These are phyloP conservation scores for Thalia dealbata DNA, from an alignment of 176 grass and related monocot species.

Conservation along the genomic window DNA sequence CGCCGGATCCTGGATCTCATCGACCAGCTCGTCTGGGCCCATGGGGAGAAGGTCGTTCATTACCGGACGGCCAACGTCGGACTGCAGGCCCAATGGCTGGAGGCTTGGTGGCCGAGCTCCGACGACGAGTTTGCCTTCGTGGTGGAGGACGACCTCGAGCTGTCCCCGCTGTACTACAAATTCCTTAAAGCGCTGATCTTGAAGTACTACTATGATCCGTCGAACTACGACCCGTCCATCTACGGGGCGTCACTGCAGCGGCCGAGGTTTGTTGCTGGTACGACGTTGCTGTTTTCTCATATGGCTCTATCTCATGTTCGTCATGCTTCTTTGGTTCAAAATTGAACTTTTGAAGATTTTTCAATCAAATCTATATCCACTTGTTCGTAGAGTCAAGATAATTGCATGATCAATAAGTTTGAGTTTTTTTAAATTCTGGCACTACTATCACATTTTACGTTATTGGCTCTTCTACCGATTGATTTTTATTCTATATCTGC, in stretches of 20 bases:
- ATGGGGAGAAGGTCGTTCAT: conserved; percentile 65
- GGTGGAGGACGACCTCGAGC: conserved; percentile 89
- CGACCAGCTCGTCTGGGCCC: conserved; percentile 46
- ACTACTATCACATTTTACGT: neutral
- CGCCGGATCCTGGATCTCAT: conserved; percentile 51
- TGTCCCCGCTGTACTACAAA: conserved; percentile 66
- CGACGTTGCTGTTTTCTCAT: conserved; percentile 8
- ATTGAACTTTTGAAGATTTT: neutral
- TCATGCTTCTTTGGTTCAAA: neutral
- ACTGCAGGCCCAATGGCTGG: conserved; percentile 91
- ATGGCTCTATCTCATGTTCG: neutral
- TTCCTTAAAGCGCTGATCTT: conserved; percentile 64
- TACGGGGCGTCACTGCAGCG: conserved; percentile 84
- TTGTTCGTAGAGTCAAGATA: neutral
- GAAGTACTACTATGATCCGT: conserved; percentile 69
- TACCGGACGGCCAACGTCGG: conserved; percentile 60
- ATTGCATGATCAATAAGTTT: neutral
- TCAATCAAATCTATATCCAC: neutral
- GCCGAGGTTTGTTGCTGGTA: conserved; percentile 86
- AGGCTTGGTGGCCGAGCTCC: conserved; percentile 90
- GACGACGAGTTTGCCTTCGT: conserved; percentile 91
- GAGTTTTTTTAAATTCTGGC: neutral
- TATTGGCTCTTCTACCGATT: neutral
- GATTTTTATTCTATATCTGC: too few species aligned
- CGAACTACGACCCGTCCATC: conserved; percentile 62